Evolutionary conservation across 139 green algal genomes (phyloP).

Genomic region (Tetratostichococcus sp.): DNA sequence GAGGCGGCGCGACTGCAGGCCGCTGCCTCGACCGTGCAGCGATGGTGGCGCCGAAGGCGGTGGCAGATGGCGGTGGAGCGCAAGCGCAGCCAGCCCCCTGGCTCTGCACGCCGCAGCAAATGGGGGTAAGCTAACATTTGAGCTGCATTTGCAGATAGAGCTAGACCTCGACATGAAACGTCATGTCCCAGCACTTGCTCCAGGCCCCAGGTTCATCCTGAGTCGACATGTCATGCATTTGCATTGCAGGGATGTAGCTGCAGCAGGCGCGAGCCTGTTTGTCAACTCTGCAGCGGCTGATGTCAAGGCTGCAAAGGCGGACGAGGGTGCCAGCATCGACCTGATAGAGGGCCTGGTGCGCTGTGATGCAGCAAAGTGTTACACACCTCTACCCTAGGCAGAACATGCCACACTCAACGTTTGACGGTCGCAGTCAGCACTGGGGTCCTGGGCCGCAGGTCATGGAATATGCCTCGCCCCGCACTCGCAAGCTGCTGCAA

Average conservation of each 20-base stretch:
- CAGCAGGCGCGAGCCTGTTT: neutral
- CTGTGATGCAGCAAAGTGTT: neutral
- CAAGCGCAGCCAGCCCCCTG: too few species aligned
- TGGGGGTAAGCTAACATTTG: neutral
- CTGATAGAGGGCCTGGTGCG: neutral
- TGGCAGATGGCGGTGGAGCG: slow-evolving; percentile 3
- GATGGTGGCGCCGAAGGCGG: slow-evolving; percentile 27
- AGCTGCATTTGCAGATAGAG: too few species aligned
- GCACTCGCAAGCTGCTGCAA: slow-evolving; percentile 33
- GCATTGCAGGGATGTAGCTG: neutral
- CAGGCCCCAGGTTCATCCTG: too few species aligned
- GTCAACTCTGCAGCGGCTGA: neutral
- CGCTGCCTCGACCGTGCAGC: slow-evolving; percentile 39
- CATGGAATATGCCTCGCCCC: slow-evolving; percentile 36
- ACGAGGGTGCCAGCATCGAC: neutral
- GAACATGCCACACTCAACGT: too few species aligned
- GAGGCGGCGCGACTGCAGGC: slow-evolving; percentile 23
- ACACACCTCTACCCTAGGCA: too few species aligned
- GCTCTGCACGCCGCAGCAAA: neutral
- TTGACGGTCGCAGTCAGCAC: too few species aligned
- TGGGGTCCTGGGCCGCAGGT: slow-evolving; percentile 12
- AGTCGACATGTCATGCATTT: too few species aligned
- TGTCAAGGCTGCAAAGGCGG: neutral
- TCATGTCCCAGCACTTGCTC: too few species aligned
- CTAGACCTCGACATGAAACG: too few species aligned